Percentiles rank a stretch among this genome's conserved stretches.
Evolutionary conservation across 2,329 filamentous ascomycete species (phyloP).

Genomic region (Talaromyces sp.): DNA sequence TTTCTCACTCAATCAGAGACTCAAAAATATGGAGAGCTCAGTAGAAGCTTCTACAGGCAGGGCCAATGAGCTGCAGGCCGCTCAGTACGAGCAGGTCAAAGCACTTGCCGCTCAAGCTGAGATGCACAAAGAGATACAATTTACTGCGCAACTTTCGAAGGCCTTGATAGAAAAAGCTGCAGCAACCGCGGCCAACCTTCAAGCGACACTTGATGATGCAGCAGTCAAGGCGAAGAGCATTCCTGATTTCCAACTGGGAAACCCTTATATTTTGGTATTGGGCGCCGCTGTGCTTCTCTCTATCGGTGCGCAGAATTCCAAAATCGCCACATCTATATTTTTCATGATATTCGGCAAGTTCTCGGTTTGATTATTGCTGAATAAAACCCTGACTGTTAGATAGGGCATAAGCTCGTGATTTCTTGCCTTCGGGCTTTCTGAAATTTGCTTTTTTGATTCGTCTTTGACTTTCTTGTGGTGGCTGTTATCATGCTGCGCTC

Average conservation of each 20-base stretch:
- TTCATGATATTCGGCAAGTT: background rate
- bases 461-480: no score
- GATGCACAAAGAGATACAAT: slow-evolving; percentile 31
- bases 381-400: background rate
- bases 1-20: slow-evolving; percentile 35
- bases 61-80: slow-evolving; percentile 34
- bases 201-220: slow-evolving; percentile 35
- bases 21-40: slow-evolving; percentile 35
- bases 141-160: slow-evolving; percentile 31
- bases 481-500: no score
- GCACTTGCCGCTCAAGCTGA: slow-evolving; percentile 28
- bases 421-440: background rate
- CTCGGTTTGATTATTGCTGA: background rate
- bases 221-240: slow-evolving; percentile 24
- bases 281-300: background rate
- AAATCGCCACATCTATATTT: background rate
- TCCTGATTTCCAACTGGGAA: slow-evolving; percentile 1
- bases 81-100: slow-evolving; percentile 40
- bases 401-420: background rate
- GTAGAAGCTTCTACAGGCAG: slow-evolving; percentile 38
- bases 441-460: background rate
- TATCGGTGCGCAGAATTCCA: background rate
- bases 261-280: background rate
- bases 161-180: slow-evolving; percentile 35
- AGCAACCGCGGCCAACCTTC: slow-evolving; percentile 33